These are phyloP conservation scores for Aureobasidium lini DNA, from an alignment of 2,329 filamentous ascomycete genomes.

Conservation along the genomic window DNA sequence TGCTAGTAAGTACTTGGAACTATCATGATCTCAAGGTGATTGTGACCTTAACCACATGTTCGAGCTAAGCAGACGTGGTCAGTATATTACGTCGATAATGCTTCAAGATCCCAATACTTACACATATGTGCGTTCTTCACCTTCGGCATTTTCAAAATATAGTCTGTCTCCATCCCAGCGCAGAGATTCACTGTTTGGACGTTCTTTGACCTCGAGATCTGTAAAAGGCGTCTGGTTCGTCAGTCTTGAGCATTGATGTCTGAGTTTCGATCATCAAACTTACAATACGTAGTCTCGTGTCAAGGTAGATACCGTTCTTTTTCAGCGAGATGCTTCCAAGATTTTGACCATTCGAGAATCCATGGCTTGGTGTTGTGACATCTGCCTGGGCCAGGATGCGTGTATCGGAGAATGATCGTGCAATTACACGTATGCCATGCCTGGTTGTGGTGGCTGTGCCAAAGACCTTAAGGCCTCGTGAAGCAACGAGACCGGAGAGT, in stretches of 20 bases:
- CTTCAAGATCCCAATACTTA: background rate
- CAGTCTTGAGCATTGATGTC: background rate
- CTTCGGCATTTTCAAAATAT: constrained; percentile 3
- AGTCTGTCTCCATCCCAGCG: constrained; percentile 12
- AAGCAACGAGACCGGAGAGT: background rate
- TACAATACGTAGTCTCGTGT: constrained; percentile 1
- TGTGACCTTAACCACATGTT: constrained; percentile 12
- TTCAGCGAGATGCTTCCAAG: background rate
- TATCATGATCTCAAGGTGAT: background rate
- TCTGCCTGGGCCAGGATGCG: background rate
- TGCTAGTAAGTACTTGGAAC: background rate
- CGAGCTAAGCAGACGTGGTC: background rate
- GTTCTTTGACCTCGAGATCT: background rate
- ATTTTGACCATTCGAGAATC: background rate
- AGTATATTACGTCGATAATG: background rate
- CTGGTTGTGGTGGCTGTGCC: background rate
- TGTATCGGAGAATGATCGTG: background rate
- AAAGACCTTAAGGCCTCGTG: no score
- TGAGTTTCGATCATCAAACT: background rate
- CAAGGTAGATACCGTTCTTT: background rate
- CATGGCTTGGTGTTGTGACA: background rate
- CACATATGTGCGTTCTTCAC: constrained; percentile 6
- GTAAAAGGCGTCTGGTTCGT: constrained; percentile 3
- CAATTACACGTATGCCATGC: background rate
- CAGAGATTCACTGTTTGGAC: background rate